phyloP scores from a whole-genome alignment of 2,329 filamentous ascomycete genomes.

The Cytospora paraplurivora region DNA sequence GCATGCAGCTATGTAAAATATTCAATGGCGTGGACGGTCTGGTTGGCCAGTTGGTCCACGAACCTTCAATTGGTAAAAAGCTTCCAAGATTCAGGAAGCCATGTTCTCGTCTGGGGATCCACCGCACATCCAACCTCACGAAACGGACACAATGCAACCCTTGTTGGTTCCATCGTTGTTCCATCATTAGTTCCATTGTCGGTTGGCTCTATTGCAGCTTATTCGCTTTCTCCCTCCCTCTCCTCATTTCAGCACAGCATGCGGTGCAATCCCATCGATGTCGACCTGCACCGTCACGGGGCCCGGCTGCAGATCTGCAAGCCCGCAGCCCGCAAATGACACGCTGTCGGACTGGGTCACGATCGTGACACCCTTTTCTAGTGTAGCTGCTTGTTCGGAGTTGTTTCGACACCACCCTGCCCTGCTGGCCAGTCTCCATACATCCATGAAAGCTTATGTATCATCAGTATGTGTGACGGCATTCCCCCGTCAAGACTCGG shows the following conservation, averaged over 20 bases:
- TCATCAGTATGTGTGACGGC: neutral
- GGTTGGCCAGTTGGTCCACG: slow-evolving; percentile 1
- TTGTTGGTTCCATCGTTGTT: neutral
- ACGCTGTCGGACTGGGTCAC: slow-evolving; percentile 6
- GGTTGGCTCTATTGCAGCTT: too few species aligned
- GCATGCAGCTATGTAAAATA: neutral
- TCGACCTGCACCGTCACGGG: neutral
- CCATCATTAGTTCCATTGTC: too few species aligned
- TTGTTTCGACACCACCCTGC: neutral
- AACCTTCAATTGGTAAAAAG: neutral
- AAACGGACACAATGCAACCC: neutral
- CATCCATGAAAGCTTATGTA: neutral
- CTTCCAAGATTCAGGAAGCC: neutral
- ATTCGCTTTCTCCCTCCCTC: too few species aligned
- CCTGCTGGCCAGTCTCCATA: neutral
- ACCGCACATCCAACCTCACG: neutral
- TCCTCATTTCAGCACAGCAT: neutral
- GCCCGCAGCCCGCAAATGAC: slow-evolving; percentile 17
- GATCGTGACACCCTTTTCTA: slow-evolving; percentile 9
- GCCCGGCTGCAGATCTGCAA: neutral
- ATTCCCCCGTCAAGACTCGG: neutral
- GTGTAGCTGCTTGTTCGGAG: neutral
- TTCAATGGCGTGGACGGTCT: neutral
- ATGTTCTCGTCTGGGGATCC: neutral
- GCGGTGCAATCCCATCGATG: neutral